Conservation (phyloP, 768 basidiomycete species). For the Clavaria fumosa region DNA sequence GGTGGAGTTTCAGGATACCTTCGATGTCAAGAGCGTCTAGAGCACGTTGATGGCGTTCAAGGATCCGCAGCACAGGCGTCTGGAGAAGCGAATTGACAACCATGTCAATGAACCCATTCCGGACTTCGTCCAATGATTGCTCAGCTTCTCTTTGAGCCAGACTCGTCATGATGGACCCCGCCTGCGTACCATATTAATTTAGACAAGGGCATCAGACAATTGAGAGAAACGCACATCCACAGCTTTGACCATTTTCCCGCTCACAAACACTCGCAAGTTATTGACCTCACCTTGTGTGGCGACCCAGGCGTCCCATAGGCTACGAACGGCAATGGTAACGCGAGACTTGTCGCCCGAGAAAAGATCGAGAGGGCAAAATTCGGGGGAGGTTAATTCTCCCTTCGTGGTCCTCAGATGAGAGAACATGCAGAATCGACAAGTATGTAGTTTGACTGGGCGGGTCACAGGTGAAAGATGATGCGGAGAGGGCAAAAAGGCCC, state of each 20-base stretch:
- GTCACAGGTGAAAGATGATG: constrained; percentile 45
- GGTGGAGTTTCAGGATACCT: constrained; percentile 42
- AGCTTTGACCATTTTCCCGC: constrained; percentile 45
- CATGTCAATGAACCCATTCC: constrained; percentile 34
- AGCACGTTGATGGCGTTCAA: constrained; percentile 51
- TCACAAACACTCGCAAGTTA: constrained; percentile 68
- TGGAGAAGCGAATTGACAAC: constrained; percentile 33
- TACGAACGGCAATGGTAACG: constrained; percentile 43
- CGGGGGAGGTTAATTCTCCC: constrained; percentile 23
- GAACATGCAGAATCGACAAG: constrained; percentile 92
- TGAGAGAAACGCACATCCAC: constrained; percentile 29
- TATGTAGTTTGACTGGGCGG: constrained; percentile 40
- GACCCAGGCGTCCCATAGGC: constrained; percentile 63
- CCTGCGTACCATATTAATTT: too few species aligned
- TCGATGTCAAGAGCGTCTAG: constrained; percentile 82
- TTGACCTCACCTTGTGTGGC: constrained; percentile 50
- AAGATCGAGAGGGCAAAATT: constrained; percentile 85
- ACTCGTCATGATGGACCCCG: too few species aligned
- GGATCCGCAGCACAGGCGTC: constrained; percentile 35
- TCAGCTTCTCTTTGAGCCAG: too few species aligned
- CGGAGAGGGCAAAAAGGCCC: constrained; percentile 75
- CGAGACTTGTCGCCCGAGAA: constrained; percentile 59
- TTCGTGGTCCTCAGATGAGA: constrained; percentile 32
- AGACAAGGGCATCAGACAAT: too few species aligned
- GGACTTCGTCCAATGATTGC: constrained; percentile 17